Evolutionary conservation across 2,329 filamentous ascomycete species (phyloP), one percentile per base, ranked within the genome.

Genomic region (Curvularia spicifera): DNA sequence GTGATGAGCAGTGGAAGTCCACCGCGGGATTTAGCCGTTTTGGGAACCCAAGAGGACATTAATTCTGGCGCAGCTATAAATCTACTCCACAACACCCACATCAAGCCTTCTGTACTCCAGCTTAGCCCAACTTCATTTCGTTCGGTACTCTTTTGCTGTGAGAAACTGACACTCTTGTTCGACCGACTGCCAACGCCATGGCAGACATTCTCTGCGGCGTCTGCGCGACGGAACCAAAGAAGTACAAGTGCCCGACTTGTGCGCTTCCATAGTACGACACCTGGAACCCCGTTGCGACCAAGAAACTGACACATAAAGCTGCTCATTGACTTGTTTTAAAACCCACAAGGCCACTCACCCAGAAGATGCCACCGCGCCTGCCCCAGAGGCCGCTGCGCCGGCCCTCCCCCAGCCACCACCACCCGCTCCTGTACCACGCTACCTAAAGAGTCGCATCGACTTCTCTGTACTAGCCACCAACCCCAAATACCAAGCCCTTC

Each of bases 171-270:
- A 22, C 9, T 35, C 8, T 8, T 5, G 20, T 1, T 1, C 0
- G n/a, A 10, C 4, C 3, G 10, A 24, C 7, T 9, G 15, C 9
- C 0, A 1, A 44, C 49, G 64, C 44, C 5, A 77, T 80, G 78
- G 56, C 70, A 15, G 69, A 71, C 7, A 4, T 40, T 7, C 60
- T 71, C 12, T 83, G 81, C 58, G 77, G 76, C 43, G 73, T 83
- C n/a, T 83, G 81, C 69, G 67, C 76, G 40, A 68, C 69, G 22
- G 67, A 72, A 46, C 74, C 76, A n/a, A 79, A 78, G 47, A 83
- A 82, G 67, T 83, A 83, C 76, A 82, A 80, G 71, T 83, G 81
- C 64, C 79, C 80, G n/a, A 75, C 76, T 20, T 82, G 81, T 65
- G 69, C 76, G 57, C 61, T 80, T 31, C 78, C 76, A 69, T 83